phyloP scores from a whole-genome alignment of 768 basidiomycete genomes.

The Boletus fagicola region DNA sequence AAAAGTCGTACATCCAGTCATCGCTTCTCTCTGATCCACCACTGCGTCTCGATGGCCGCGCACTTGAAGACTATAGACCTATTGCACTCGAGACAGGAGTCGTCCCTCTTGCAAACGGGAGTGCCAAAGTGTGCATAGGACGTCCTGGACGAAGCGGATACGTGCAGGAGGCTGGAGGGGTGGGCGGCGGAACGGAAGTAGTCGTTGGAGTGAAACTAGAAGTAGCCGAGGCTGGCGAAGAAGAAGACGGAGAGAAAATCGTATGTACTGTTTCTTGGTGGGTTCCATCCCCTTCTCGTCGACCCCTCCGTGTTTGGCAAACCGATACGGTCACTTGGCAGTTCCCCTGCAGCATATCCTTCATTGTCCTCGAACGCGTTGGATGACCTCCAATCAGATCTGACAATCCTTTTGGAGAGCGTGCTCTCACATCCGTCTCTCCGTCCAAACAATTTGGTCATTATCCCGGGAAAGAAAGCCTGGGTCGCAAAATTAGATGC shows the following conservation, averaged over 20 bases:
- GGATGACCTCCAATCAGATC: constrained; percentile 76
- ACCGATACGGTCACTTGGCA: constrained; percentile 40
- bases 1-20: constrained; percentile 71
- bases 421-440: constrained; percentile 66
- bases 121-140: constrained; percentile 75
- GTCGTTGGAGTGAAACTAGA: constrained; percentile 79
- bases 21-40: constrained; percentile 60
- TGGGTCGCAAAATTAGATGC: constrained; percentile 79
- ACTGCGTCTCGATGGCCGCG: constrained; percentile 75
- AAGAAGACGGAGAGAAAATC: constrained; percentile 61
- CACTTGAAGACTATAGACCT: constrained; percentile 61
- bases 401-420: constrained; percentile 59
- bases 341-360: constrained; percentile 81
- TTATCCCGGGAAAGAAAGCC: constrained; percentile 58
- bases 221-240: constrained; percentile 52
- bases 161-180: constrained; percentile 68
- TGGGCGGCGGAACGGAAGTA: constrained; percentile 77
- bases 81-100: constrained; percentile 76
- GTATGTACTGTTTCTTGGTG: constrained; percentile 76
- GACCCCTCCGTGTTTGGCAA: neutral
- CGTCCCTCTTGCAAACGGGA: constrained; percentile 81
- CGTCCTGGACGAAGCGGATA: constrained; percentile 64
- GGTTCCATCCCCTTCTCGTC: constrained; percentile 24
- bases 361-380: constrained; percentile 57
- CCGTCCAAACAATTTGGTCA: constrained; percentile 61